These are phyloP conservation scores for Hanseniaspora thailandica DNA, from an alignment of 805 yeast species.

Conservation along the genomic window DNA sequence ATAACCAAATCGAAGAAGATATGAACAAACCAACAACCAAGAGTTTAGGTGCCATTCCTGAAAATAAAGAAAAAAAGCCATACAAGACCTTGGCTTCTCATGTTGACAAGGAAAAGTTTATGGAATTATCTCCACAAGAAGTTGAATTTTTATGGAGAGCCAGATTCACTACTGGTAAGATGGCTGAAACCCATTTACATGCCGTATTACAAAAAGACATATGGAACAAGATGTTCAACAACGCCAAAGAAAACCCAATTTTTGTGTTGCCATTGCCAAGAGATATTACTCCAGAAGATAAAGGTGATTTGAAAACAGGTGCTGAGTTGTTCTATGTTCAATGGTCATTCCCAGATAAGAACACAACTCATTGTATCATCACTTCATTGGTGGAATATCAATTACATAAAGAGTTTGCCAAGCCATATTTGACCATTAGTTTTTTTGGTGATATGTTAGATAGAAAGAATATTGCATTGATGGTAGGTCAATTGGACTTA, in stretches of 20 bases:
- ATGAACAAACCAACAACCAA: constrained; percentile 20
- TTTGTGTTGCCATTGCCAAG: constrained; percentile 87
- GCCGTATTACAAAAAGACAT: constrained; percentile 50
- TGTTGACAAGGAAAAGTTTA: constrained; percentile 56
- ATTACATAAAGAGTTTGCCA: constrained; percentile 79
- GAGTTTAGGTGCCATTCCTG: constrained; percentile 30
- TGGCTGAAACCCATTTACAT: constrained; percentile 41
- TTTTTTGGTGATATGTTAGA: constrained; percentile 68
- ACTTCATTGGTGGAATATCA: constrained; percentile 88
- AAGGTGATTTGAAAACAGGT: constrained; percentile 24
- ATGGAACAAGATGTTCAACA: constrained; percentile 50
- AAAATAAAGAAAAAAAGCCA: constrained; percentile 36
- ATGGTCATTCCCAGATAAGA: constrained; percentile 79
- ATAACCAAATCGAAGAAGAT: constrained; percentile 22
- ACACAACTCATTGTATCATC: constrained; percentile 77
- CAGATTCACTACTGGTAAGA: constrained; percentile 46
- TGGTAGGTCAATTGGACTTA: constrained; percentile 75
- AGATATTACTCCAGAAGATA: constrained; percentile 31
- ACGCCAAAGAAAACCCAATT: constrained; percentile 63
- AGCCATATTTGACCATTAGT: constrained; percentile 84
- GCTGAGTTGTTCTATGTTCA: constrained; percentile 81
- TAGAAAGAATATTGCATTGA: constrained; percentile 53
- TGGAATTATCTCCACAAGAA: constrained; percentile 45
- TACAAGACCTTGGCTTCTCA: constrained; percentile 63
- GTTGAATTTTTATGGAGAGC: constrained; percentile 82